A percentile compares a stretch with the other conserved stretches of the same genome.
Conservation (phyloP, 2,329 filamentous ascomycete genomes). For the Penicillium sp. region DNA sequence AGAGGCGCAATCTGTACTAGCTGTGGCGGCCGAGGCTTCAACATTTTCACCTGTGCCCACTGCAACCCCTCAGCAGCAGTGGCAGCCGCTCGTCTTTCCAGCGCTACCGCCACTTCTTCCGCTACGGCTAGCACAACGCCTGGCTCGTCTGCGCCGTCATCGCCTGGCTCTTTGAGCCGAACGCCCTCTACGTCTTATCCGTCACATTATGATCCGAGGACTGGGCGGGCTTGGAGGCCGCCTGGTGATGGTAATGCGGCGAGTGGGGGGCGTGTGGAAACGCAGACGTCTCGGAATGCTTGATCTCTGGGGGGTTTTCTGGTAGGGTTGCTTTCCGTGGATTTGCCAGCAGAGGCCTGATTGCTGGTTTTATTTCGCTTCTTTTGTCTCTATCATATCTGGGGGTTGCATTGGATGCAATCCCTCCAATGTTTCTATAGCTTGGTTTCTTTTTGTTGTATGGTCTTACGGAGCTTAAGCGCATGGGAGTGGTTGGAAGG, state of each 20-base stretch:
- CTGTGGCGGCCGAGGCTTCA: conserved; percentile 36
- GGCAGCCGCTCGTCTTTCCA: conserved; percentile 6
- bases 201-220: conserved; percentile 19
- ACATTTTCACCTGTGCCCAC: conserved; percentile 33
- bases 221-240: conserved; percentile 14
- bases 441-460: not conserved
- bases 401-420: not conserved
- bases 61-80: conserved; percentile 33
- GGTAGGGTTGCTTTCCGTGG: no score
- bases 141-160: conserved; percentile 23
- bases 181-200: conserved; percentile 32
- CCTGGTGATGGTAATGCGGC: conserved; percentile 20
- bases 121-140: conserved; percentile 23
- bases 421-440: not conserved
- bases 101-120: conserved; percentile 1
- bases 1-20: conserved; percentile 31
- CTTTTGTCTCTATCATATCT: not conserved
- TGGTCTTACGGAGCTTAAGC: not conserved
- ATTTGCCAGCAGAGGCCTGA: not conserved
- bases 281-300: conserved; percentile 21
- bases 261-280: conserved; percentile 24
- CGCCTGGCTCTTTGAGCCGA: conserved; percentile 30
- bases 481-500: not conserved
- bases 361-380: not conserved
- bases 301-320: not conserved